phyloP scores from a whole-genome alignment of 768 basidiomycete species.

The Xerocomellus intermedius region DNA sequence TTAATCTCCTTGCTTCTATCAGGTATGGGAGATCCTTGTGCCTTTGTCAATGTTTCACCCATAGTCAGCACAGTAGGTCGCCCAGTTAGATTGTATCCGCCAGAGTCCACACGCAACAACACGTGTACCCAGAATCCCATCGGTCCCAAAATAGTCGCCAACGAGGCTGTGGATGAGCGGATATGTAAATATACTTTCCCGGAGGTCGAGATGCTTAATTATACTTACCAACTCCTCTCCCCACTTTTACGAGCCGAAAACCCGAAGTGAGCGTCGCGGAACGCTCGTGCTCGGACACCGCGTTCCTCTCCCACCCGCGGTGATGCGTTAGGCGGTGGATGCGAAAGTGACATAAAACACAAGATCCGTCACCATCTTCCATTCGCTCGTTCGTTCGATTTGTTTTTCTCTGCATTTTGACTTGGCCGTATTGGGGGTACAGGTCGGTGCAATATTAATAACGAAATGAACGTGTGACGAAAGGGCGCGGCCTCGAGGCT shows the following conservation, averaged over 20 bases:
- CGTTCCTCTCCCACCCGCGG: constrained; percentile 12
- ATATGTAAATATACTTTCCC: constrained; percentile 6
- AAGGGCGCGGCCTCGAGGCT: not conserved
- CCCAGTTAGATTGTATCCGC: not conserved
- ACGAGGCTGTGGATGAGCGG: constrained; percentile 1
- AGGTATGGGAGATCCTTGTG: not conserved
- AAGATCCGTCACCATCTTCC: constrained; percentile 6
- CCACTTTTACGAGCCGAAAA: not conserved
- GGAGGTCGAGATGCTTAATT: constrained; percentile 1
- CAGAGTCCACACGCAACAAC: constrained; percentile 3
- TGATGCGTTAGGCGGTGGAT: constrained; percentile 6
- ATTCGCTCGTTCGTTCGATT: not conserved
- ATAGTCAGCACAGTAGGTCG: not conserved
- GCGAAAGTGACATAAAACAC: constrained; percentile 4
- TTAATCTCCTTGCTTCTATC: not conserved
- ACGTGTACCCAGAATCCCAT: constrained; percentile 14
- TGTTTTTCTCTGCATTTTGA: constrained; percentile 2
- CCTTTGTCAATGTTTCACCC: constrained; percentile 4
- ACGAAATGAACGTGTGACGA: constrained; percentile 19
- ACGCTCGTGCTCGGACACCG: constrained; percentile 8
- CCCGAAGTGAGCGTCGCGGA: constrained; percentile 25
- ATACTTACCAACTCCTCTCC: not conserved
- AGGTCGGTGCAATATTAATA: not conserved
- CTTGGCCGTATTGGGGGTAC: not conserved
- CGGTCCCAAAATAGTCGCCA: not conserved